These are phyloP conservation scores for Fusarium dlaminii DNA, from an alignment of 2,329 filamentous ascomycete genomes.

Conservation along the genomic window DNA sequence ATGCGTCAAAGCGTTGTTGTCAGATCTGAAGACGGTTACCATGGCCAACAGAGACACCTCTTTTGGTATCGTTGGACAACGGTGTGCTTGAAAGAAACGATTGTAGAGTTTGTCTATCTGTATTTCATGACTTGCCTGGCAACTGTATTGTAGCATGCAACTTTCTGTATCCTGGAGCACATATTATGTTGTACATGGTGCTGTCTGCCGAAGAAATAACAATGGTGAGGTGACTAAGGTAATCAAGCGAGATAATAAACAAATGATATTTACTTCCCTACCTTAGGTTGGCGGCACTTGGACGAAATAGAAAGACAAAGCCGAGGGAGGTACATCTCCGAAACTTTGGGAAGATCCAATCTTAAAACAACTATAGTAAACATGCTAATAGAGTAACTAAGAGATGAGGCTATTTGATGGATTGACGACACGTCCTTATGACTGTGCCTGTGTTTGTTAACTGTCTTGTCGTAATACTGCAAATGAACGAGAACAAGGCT, in stretches of 20 bases:
- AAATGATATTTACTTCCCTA: not conserved
- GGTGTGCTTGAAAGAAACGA: not conserved
- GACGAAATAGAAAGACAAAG: not conserved
- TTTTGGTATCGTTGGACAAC: not conserved
- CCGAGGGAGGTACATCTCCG: not conserved
- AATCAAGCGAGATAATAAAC: slow-evolving; percentile 3
- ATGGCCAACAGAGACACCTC: not conserved
- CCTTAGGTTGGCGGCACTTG: not conserved
- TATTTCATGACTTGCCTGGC: not conserved
- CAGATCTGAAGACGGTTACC: not conserved
- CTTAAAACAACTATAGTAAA: slow-evolving; percentile 1
- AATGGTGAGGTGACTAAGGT: not conserved
- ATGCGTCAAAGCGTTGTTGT: not conserved
- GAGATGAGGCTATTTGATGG: not conserved
- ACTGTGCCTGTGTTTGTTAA: not conserved
- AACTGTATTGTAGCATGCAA: not conserved
- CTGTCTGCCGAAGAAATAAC: not conserved
- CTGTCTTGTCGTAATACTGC: not conserved
- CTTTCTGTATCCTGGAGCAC: not conserved
- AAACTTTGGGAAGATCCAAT: not conserved
- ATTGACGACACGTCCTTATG: not conserved
- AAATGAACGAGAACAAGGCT: not conserved
- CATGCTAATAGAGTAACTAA: not conserved
- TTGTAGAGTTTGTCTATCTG: not conserved
- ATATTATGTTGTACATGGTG: not conserved